Evolutionary conservation across 1,284 basidiomycete species (phyloP).

Genomic region (Fomitopsis palustris): DNA sequence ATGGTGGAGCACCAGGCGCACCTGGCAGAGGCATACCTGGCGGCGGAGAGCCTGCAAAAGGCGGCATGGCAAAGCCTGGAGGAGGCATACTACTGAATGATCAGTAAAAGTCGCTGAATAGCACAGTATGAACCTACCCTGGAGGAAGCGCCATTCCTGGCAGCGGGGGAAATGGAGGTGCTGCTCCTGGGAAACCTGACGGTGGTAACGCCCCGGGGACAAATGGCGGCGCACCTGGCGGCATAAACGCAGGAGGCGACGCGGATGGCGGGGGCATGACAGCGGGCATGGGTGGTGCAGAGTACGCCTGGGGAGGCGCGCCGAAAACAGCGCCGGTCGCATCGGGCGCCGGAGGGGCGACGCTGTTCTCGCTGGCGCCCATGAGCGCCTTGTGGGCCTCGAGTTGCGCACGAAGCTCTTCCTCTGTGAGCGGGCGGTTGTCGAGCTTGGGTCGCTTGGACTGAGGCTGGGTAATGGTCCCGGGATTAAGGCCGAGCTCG

Average conservation of each 20-base stretch:
- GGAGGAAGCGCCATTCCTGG: slow-evolving; percentile 35
- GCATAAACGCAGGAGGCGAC: slow-evolving; percentile 30
- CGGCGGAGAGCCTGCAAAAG: slow-evolving; percentile 33
- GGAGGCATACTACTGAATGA: slow-evolving; percentile 33
- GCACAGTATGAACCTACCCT: slow-evolving; percentile 37
- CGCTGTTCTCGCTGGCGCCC: slow-evolving; percentile 52
- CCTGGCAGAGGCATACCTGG: slow-evolving; percentile 35
- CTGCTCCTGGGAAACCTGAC: slow-evolving; percentile 37
- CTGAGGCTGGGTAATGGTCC: slow-evolving; percentile 74
- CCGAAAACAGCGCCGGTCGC: slow-evolving; percentile 58
- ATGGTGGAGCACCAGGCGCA: slow-evolving; percentile 28
- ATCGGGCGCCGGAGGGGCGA: slow-evolving; percentile 33
- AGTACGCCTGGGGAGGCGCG: slow-evolving; percentile 65
- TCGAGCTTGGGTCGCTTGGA: slow-evolving; percentile 83
- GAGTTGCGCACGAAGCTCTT: slow-evolving; percentile 82
- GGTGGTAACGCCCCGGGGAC: slow-evolving; percentile 39
- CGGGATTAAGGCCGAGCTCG: slow-evolving; percentile 82
- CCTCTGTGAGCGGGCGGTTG: slow-evolving; percentile 77
- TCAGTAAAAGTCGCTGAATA: background rate
- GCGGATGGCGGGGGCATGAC: slow-evolving; percentile 25
- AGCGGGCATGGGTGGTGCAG: slow-evolving; percentile 46
- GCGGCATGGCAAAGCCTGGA: slow-evolving; percentile 40
- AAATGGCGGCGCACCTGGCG: slow-evolving; percentile 34
- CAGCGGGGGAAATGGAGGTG: slow-evolving; percentile 31
- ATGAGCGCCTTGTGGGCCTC: slow-evolving; percentile 91